Percentiles rank a stretch among this genome's conserved stretches.
phyloP scores from a whole-genome alignment of 1,139 yeast species.

The Candida glucosophila region DNA sequence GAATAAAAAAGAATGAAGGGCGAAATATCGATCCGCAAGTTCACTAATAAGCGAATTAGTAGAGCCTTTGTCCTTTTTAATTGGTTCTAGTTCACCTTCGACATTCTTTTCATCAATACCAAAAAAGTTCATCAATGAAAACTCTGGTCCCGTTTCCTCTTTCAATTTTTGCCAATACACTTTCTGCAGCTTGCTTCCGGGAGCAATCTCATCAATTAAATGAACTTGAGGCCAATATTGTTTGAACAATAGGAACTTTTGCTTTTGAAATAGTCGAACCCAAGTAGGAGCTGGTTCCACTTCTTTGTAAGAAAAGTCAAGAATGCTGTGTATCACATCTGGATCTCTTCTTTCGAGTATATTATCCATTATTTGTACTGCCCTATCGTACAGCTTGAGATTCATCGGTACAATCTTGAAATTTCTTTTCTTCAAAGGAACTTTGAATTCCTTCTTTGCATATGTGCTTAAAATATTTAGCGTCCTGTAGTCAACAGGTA shows the following conservation, averaged over 20 bases:
- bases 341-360: slow-evolving; percentile 22
- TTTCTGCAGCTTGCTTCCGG: slow-evolving; percentile 4
- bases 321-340: slow-evolving; percentile 12
- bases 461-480: slow-evolving; percentile 1
- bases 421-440: slow-evolving; percentile 4
- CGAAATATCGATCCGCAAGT: slow-evolving; percentile 1
- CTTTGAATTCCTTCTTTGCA: slow-evolving; percentile 5
- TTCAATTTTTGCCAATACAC: slow-evolving; percentile 7
- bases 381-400: slow-evolving; percentile 5
- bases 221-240: slow-evolving; percentile 30
- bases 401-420: slow-evolving; percentile 6
- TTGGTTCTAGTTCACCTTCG: slow-evolving; percentile 2
- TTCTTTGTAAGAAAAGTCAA: slow-evolving; percentile 22
- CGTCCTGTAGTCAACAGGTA: slow-evolving; percentile 6
- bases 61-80: slow-evolving; percentile 1
- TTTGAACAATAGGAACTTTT: slow-evolving; percentile 15
- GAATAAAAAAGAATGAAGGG: slow-evolving; percentile 15
- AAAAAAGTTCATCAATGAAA: slow-evolving; percentile 10
- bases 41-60: too few relatives aligned
- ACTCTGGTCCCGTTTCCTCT: slow-evolving; percentile 7
- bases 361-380: slow-evolving; percentile 13
- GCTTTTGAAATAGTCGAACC: slow-evolving; percentile 14
- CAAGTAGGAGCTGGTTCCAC: slow-evolving; percentile 10
- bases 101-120: slow-evolving; percentile 2
- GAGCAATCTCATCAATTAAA: slow-evolving; percentile 21